These are phyloP conservation scores for Fusarium nurragi DNA, from an alignment of 2,329 filamentous ascomycete species.

Conservation along the genomic window DNA sequence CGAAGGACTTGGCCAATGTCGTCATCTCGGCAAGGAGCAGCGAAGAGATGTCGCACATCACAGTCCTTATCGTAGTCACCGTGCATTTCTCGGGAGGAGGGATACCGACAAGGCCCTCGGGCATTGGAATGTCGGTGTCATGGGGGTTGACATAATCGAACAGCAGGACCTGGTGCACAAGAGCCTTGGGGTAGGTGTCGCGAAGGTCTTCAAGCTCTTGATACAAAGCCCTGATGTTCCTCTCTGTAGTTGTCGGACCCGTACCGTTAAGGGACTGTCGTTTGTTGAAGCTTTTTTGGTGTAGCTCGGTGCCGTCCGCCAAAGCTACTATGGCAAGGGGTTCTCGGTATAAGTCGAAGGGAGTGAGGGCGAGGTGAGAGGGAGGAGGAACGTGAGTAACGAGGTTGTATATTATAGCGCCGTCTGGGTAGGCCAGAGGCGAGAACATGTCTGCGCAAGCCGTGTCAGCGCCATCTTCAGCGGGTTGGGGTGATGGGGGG, in stretches of 20 bases:
- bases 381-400: constrained; percentile 81
- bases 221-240: constrained; percentile 67
- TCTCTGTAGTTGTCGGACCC: constrained; percentile 61
- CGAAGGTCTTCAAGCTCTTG: constrained; percentile 76
- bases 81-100: constrained; percentile 75
- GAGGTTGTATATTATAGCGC: constrained; percentile 88
- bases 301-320: constrained; percentile 79
- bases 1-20: constrained; percentile 75
- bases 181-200: constrained; percentile 77
- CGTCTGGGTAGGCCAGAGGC: constrained; percentile 85
- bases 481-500: neutral
- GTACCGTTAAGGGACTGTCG: constrained; percentile 62
- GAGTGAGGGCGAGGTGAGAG: constrained; percentile 80
- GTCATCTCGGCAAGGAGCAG: constrained; percentile 79
- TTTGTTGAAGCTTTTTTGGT: constrained; percentile 62
- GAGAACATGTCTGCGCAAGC: constrained; percentile 83
- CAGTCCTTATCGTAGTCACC: constrained; percentile 81
- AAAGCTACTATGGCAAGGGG: constrained; percentile 85
- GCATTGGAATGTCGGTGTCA: constrained; percentile 62
- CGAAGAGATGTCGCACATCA: constrained; percentile 82
- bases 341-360: constrained; percentile 91
- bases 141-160: constrained; percentile 73
- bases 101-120: constrained; percentile 75
- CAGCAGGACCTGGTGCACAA: constrained; percentile 80
- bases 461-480: constrained; percentile 32